Conservation (phyloP, 768 basidiomycete species). For the Postia placenta region DNA sequence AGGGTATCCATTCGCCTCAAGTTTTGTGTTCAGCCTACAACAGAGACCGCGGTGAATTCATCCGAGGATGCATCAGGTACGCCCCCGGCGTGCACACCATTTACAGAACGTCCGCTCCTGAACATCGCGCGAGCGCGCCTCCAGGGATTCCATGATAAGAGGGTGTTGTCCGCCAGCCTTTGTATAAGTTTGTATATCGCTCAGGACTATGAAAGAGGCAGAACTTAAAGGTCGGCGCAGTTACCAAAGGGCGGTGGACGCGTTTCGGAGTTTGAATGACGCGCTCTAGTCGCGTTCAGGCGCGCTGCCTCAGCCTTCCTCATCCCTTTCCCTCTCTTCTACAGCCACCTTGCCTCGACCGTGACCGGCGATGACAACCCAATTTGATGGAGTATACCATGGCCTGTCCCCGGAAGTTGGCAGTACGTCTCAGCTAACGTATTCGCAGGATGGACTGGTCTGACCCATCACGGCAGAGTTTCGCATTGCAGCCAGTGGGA, state of each 20-base stretch:
- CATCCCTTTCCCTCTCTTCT: constrained; percentile 14
- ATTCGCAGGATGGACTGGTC: neutral
- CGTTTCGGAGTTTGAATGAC: constrained; percentile 22
- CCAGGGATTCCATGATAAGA: constrained; percentile 48
- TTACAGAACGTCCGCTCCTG: constrained; percentile 77
- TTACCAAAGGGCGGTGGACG: too few species aligned
- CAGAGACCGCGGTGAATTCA: neutral
- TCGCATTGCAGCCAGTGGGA: constrained; percentile 82
- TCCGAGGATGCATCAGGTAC: neutral
- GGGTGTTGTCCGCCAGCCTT: too few species aligned
- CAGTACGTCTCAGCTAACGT: constrained; percentile 51
- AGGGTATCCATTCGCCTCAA: constrained; percentile 78
- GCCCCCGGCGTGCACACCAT: constrained; percentile 45
- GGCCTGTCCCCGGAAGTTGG: constrained; percentile 67
- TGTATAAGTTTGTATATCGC: too few species aligned
- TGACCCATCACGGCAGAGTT: constrained; percentile 46
- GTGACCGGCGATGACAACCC: constrained; percentile 52
- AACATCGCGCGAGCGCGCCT: constrained; percentile 46
- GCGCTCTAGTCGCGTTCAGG: constrained; percentile 16
- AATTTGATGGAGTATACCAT: constrained; percentile 84
- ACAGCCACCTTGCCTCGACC: constrained; percentile 10
- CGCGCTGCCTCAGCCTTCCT: too few species aligned
- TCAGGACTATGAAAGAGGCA: too few species aligned
- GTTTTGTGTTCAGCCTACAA: constrained; percentile 89
- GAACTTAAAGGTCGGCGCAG: too few species aligned